Percentiles rank a stretch among this genome's conserved stretches.
phyloP scores from a whole-genome alignment of 2,329 filamentous ascomycete genomes.

The Cryphonectria carpinicola region DNA sequence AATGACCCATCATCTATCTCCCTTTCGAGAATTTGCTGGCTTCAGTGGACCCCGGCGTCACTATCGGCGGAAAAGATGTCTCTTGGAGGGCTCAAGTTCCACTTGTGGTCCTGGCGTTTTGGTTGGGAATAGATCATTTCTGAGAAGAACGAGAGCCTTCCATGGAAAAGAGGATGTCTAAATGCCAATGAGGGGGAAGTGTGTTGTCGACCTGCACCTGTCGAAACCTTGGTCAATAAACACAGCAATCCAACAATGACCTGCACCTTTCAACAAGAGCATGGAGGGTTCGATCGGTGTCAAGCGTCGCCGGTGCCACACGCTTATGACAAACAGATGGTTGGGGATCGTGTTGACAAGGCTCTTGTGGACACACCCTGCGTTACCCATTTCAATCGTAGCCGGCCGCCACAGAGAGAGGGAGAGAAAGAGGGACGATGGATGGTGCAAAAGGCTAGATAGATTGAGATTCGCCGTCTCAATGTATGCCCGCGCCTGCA shows the following conservation, averaged over 20 bases:
- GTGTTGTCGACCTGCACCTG: not conserved
- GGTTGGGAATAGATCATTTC: not conserved
- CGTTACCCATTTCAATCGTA: constrained; percentile 23
- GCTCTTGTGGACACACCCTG: constrained; percentile 16
- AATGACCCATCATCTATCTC: not conserved
- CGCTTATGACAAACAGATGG: not conserved
- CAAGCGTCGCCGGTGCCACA: constrained; percentile 14
- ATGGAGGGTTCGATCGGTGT: not conserved
- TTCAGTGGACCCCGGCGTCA: not conserved
- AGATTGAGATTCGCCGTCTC: constrained; percentile 18
- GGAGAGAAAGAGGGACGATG: constrained; percentile 5
- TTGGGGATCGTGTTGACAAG: not conserved
- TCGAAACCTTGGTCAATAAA: not conserved
- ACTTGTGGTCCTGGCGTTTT: not conserved
- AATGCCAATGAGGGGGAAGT: not conserved
- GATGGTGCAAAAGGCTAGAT: constrained; percentile 19
- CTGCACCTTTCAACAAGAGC: not conserved
- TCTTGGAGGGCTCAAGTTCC: not conserved
- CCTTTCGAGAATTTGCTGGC: not conserved
- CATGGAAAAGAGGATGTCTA: not conserved
- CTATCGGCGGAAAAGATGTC: not conserved
- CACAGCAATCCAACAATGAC: not conserved
- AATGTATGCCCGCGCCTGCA: not conserved
- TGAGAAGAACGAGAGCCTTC: not conserved
- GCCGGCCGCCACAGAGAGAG: constrained; percentile 14